phyloP scores from a whole-genome alignment of 805 yeast species.

The Hanseniaspora meyeri region DNA sequence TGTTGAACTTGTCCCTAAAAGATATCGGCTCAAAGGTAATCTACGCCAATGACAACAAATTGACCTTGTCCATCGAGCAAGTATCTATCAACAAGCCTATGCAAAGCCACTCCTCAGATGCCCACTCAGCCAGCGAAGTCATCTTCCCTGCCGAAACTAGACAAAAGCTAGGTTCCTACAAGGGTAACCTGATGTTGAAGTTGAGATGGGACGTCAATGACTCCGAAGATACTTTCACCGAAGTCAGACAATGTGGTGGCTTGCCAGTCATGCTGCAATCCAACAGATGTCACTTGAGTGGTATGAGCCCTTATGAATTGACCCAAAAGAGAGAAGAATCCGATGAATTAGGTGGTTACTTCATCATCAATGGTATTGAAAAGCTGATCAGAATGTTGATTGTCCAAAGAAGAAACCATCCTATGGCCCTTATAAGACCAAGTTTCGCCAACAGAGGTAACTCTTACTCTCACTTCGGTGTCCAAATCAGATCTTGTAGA shows the following conservation, averaged over 20 bases:
- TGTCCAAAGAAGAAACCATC: conserved; percentile 94
- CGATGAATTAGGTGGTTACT: conserved; percentile 94
- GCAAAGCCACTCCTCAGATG: conserved; percentile 24
- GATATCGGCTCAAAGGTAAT: conserved; percentile 81
- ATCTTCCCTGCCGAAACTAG: conserved; percentile 79
- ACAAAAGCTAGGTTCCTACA: conserved; percentile 76
- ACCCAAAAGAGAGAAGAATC: conserved; percentile 75
- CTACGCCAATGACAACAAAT: conserved; percentile 74
- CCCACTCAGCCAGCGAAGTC: conserved; percentile 60
- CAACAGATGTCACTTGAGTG: conserved; percentile 83
- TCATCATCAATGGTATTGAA: conserved; percentile 92
- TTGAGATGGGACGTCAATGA: conserved; percentile 79
- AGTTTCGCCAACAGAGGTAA: conserved; percentile 92
- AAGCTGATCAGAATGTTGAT: conserved; percentile 92
- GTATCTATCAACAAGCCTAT: conserved; percentile 80
- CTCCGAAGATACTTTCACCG: conserved; percentile 61
- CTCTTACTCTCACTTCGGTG: conserved; percentile 76
- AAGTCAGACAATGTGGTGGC: conserved; percentile 80
- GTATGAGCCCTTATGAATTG: conserved; percentile 68
- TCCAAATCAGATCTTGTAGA: conserved; percentile 85
- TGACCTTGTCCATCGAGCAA: conserved; percentile 71
- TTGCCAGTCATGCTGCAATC: conserved; percentile 84
- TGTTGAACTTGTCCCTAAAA: conserved; percentile 69
- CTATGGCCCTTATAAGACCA: conserved; percentile 94
- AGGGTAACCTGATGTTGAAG: conserved; percentile 65